These are phyloP conservation scores for Oryza rufipogon DNA, from an alignment of 176 grass and related monocot species.

Conservation along the genomic window DNA sequence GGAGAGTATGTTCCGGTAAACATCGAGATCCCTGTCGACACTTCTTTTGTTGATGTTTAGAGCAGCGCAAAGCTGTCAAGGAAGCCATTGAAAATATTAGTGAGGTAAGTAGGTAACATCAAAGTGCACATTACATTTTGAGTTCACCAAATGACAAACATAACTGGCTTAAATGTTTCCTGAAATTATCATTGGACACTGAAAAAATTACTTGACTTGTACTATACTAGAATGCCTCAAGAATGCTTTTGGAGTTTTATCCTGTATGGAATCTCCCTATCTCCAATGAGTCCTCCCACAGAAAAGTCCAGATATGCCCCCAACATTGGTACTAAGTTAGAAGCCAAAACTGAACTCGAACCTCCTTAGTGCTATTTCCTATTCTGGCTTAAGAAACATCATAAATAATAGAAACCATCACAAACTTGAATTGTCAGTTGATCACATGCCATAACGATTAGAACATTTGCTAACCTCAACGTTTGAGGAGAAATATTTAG, in stretches of 20 bases:
- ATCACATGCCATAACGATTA: not conserved
- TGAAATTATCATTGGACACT: constrained; percentile 11
- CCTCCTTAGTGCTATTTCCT: constrained; percentile 21
- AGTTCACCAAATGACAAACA: constrained; percentile 8
- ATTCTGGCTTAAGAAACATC: constrained; percentile 18
- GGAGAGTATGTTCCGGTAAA: constrained; percentile 93
- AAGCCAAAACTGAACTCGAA: not conserved
- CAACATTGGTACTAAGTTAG: not conserved
- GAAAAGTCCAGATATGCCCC: not conserved
- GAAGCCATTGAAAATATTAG: constrained; percentile 23
- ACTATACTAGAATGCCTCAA: not conserved
- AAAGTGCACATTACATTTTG: constrained; percentile 14
- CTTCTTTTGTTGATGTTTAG: constrained; percentile 91
- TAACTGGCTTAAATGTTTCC: constrained; percentile 16
- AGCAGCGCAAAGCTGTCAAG: constrained; percentile 73
- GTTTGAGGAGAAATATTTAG: not conserved
- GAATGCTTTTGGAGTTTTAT: constrained; percentile 5
- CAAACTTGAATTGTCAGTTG: not conserved
- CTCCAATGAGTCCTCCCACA: not conserved
- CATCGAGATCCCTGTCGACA: constrained; percentile 97
- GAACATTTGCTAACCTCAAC: constrained; percentile 10
- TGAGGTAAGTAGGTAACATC: not conserved
- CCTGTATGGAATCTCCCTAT: not conserved
- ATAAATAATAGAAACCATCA: not conserved
- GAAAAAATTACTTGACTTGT: not conserved